These are phyloP conservation scores for Nitzschia putrida DNA, from an alignment of 108 stramenopile species.

Conservation along the genomic window DNA sequence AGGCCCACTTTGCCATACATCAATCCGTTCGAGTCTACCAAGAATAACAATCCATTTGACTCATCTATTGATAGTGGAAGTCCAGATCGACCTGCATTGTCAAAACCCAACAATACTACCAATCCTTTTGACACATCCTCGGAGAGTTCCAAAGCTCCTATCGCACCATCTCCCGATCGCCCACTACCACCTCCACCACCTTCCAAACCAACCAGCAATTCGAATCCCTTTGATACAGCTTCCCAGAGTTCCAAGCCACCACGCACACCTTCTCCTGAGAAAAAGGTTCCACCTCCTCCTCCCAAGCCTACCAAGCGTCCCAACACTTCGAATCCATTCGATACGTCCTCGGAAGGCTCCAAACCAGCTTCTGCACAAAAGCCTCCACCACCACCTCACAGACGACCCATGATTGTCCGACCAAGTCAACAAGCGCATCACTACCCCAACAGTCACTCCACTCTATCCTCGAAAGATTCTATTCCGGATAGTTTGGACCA, in stretches of 20 bases:
- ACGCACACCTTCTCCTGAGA: too few relatives aligned
- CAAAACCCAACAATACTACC: neutral
- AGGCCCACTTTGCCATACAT: too few relatives aligned
- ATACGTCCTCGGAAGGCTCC: constrained; percentile 2
- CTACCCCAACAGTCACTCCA: neutral
- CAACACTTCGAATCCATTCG: constrained; percentile 1
- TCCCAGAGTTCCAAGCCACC: too few relatives aligned
- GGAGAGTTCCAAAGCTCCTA: neutral
- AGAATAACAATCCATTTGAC: neutral
- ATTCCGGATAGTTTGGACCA: constrained; percentile 16
- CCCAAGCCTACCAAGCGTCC: too few relatives aligned
- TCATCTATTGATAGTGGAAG: neutral
- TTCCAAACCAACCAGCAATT: neutral
- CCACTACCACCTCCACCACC: neutral
- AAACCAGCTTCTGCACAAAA: neutral
- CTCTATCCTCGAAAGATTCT: constrained; percentile 1
- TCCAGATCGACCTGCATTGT: neutral
- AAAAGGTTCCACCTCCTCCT: too few relatives aligned
- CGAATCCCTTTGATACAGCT: constrained; percentile 7
- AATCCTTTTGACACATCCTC: constrained; percentile 9
- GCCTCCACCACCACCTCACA: neutral
- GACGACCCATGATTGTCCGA: neutral
- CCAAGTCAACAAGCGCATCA: neutral
- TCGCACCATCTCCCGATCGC: neutral
- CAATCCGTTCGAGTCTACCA: too few relatives aligned